Evolutionary conservation across 129 eudicot genomes (phyloP).

Genomic region (Escallonia herrerae): DNA sequence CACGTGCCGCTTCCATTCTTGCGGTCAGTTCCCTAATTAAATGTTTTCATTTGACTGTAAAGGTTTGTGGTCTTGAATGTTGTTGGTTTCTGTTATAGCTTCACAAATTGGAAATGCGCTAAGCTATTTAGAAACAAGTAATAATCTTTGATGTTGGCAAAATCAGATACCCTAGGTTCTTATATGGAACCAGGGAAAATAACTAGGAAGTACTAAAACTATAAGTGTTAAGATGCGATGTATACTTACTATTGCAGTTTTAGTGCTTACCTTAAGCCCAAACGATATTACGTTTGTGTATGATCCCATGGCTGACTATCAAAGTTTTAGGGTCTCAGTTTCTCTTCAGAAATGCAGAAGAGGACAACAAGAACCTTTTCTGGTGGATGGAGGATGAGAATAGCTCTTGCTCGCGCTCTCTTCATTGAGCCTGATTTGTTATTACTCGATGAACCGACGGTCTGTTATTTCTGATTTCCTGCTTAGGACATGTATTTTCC

Average conservation of each 20-base stretch:
- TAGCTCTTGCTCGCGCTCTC: constrained; percentile 98
- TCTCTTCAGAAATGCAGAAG: constrained; percentile 87
- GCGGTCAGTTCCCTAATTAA: constrained; percentile 52
- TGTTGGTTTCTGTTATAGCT: neutral
- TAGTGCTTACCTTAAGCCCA: no score
- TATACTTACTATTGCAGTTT: neutral
- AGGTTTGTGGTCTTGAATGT: neutral
- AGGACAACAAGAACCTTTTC: constrained; percentile 85
- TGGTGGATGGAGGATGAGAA: constrained; percentile 99
- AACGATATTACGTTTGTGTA: no score
- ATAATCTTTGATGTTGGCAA: neutral
- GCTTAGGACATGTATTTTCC: neutral
- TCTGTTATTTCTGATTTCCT: constrained; percentile 19
- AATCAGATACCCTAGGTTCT: neutral
- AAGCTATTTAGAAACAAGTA: neutral
- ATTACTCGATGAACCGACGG: constrained; percentile 97
- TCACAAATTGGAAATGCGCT: neutral
- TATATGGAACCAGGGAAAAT: neutral
- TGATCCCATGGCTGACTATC: constrained; percentile 10
- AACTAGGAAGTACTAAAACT: no score
- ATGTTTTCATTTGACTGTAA: neutral
- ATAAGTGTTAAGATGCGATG: neutral
- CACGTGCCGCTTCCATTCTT: constrained; percentile 98
- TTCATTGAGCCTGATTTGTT: constrained; percentile 92
- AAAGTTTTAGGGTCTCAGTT: constrained; percentile 83